Base-by-base conservation (phyloP, 805 yeast species). In the Sugiyamaella qingdaonensis region DNA sequence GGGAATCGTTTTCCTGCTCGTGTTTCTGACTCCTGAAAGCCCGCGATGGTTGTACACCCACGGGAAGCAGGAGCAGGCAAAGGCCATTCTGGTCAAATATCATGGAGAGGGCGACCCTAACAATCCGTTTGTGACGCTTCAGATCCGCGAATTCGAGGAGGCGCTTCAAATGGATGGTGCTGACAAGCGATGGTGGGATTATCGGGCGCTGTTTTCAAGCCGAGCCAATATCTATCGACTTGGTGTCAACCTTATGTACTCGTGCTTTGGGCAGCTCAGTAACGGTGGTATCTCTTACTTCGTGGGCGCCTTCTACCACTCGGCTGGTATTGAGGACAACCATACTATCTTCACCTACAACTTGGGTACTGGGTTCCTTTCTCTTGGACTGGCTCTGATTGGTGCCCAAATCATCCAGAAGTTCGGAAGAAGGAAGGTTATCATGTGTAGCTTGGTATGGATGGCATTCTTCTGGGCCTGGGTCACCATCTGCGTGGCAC, bases 401-500 rank as follows among this genome's bases (percentile, higher is more conserved):
- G 64, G 64, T 44, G 61, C 68, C 10, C 50, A 55, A 10, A 59
- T 61, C n/a, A 58, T 55, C 29, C 68, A 67, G 39, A 54, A 43
- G 11, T 46, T 62, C 14, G 70, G 70, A 8, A 60, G 70, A 55
- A 56, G 70, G 49, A 60, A 59, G 39, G 54, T 60, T 56, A 57
- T 67, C 19, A 46, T 67, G 45, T 47, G 49, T 34, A 57, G 63
- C 10, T 55, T 57, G 21, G 43, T 57, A 8, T 64, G 63, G 10
- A 48, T 61, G 47, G 55, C 64, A 1, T n/a, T 58, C 8, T 56
- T 59, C 21, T 61, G 60, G 54, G 54, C 52, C 24, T 46, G 82
- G 68, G 85, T 65, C 44, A 52, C 62, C 10, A 60, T 62, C 11
- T 53, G 64, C 32, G 60, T 65, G 11, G 61, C 67, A 24, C 46